Conservation (phyloP, 192 early-diverging fungal species). For the Coemansia sp. region DNA sequence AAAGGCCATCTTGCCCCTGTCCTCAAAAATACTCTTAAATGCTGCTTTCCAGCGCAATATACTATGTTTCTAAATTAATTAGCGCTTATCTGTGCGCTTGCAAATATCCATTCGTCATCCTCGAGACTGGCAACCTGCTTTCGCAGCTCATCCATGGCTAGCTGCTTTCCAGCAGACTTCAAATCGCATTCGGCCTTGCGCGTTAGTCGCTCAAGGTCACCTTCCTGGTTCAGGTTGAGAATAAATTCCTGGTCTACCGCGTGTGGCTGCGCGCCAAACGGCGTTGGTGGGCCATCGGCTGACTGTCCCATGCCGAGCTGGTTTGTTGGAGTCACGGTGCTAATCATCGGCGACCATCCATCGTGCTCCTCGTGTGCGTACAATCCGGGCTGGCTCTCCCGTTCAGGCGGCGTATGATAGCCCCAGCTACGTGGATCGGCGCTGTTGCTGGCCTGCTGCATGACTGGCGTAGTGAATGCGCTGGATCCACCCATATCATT, state of each 20-base stretch:
- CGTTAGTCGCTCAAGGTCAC: conserved; percentile 31
- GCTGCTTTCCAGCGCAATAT: too few species aligned
- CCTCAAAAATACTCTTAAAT: too few species aligned
- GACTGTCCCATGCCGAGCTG: neutral
- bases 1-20: too few species aligned
- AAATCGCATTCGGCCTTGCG: conserved; percentile 25
- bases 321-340: neutral
- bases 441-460: neutral
- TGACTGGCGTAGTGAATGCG: conserved; percentile 8
- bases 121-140: conserved; percentile 26
- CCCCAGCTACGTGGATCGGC: neutral
- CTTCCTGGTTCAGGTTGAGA: conserved; percentile 38
- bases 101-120: conserved; percentile 38
- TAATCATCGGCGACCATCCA: neutral
- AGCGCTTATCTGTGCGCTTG: too few species aligned
- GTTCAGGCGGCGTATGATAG: neutral
- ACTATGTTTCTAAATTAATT: too few species aligned
- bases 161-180: conserved; percentile 12
- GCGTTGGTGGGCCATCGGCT: conserved; percentile 4
- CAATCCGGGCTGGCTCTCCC: neutral
- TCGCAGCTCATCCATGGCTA: conserved; percentile 20
- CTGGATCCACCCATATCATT: neutral
- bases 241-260: conserved; percentile 38
- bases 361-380: neutral
- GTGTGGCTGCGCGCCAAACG: neutral